Conservation (phyloP, 2,329 filamentous ascomycete species). For the Huntiella bhutanensis region DNA sequence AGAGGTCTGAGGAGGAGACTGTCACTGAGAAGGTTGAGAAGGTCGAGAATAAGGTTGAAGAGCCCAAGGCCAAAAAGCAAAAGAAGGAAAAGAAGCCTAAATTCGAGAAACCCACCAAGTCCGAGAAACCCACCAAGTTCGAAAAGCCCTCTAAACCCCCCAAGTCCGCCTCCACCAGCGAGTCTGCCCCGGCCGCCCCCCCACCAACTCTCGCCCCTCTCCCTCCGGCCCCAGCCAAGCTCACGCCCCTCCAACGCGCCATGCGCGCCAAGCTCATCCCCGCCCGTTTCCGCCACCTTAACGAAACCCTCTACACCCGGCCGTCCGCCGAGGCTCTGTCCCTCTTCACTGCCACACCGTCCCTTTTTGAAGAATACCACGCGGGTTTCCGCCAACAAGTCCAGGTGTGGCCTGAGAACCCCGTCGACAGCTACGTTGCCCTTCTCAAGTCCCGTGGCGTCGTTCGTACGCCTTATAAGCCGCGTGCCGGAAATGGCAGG, state of each 20-base stretch:
- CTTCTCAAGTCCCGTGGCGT: slow-evolving; percentile 48
- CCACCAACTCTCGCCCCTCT: slow-evolving; percentile 18
- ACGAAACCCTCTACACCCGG: slow-evolving; percentile 88
- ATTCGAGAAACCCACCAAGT: slow-evolving; percentile 13
- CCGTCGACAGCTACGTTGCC: slow-evolving; percentile 68
- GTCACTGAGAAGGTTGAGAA: slow-evolving; percentile 16
- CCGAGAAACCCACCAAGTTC: slow-evolving; percentile 14
- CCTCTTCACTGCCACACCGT: slow-evolving; percentile 68
- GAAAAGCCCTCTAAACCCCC: slow-evolving; percentile 16
- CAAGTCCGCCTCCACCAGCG: slow-evolving; percentile 20
- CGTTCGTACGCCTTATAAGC: slow-evolving; percentile 13
- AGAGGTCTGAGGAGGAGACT: slow-evolving; percentile 7
- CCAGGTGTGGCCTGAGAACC: slow-evolving; percentile 89
- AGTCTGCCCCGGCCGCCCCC: slow-evolving; percentile 11
- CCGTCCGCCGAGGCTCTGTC: slow-evolving; percentile 67
- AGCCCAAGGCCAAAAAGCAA: slow-evolving; percentile 14
- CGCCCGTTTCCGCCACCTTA: slow-evolving; percentile 90
- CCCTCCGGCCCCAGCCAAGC: slow-evolving; percentile 32
- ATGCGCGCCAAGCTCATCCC: slow-evolving; percentile 94
- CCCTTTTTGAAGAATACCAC: slow-evolving; percentile 94
- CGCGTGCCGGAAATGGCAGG: slow-evolving; percentile 11
- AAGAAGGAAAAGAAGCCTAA: slow-evolving; percentile 20
- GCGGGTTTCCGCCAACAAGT: slow-evolving; percentile 92
- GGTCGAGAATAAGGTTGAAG: slow-evolving; percentile 15
- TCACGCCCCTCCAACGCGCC: slow-evolving; percentile 80